Base-by-base conservation (phyloP, 1,284 basidiomycete genomes). In the Trichosporon sp. region DNA sequence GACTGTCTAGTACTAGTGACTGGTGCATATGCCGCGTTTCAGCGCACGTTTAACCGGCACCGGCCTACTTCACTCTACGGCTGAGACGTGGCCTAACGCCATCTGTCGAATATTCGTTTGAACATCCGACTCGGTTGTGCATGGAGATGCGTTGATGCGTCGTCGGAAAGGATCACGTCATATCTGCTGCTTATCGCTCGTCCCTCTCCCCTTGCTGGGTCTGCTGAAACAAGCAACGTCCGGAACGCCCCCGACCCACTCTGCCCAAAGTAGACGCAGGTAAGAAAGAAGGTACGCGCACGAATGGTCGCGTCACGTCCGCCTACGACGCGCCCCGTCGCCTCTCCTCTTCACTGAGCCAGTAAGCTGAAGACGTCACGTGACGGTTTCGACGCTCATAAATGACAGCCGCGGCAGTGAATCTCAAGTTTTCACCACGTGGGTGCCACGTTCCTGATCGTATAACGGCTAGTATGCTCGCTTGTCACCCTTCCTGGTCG, bases 401-500 rank as follows among this genome's bases (percentile, higher is more conserved):
- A 40, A 40, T 10, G 8, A 12, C 38, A 40, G 38, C 38, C 38
- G 38, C 38, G 38, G 10, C 38, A 40, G 10, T 12, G 38, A 12
- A 2, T 12, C 38, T 6, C 38, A 10, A 40, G 11, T 1, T 2
- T 10, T 12, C 8, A 37, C 38, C 38, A 40, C 31, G 14, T n/a
- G 16, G 5, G 12, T 19, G 12, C 31, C 32, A 16, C 59, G 32
- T 63, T 63, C 59, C 59, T 35, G 59, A 35, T 63, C 59, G 59
- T 63, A 63, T 63, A 63, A 63, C 59, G 59, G 59, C 59, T 63
- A 63, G 59, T 63, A 63, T 63, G 59, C 59, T 63, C 59, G 59
- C 59, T 63, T 63, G 59, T 63, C 59, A 63, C 38, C 38, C 12
- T 40, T 12, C 38, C 38, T 40, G 8, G 38, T 12, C 38, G 8